Evolutionary conservation across 176 grass and related monocot genomes (phyloP).

Genomic region (Triticum urartu): DNA sequence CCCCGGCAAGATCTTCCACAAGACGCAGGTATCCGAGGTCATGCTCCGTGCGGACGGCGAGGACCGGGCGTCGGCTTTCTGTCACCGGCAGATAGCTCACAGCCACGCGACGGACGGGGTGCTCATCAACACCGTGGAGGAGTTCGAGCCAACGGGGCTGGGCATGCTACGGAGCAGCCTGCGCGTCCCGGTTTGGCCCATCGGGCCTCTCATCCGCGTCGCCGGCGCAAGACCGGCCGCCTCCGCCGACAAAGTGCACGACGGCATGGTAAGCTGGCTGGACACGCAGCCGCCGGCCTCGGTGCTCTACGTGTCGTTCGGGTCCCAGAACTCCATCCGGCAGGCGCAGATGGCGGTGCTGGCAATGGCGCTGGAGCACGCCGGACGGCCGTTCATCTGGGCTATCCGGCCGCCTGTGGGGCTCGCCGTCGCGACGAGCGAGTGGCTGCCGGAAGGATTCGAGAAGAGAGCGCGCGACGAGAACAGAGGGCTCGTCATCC

Average conservation of each 20-base stretch:
- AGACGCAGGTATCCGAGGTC: conserved; percentile 4
- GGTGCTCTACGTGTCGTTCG: conserved; percentile 34
- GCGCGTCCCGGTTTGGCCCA: conserved; percentile 12
- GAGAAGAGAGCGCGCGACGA: conserved; percentile 4
- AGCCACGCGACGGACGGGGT: not conserved
- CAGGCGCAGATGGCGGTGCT: conserved; percentile 19
- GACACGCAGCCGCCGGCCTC: conserved; percentile 7
- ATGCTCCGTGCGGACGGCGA: not conserved
- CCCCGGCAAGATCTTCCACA: conserved; percentile 16
- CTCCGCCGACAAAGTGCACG: not conserved
- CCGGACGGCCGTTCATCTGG: conserved; percentile 26
- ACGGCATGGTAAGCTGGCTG: not conserved
- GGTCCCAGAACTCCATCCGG: conserved; percentile 15
- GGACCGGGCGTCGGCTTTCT: conserved; percentile 8
- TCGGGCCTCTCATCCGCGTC: conserved; percentile 29
- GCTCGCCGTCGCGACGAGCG: not conserved
- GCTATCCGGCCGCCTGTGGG: conserved; percentile 17
- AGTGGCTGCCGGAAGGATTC: conserved; percentile 49
- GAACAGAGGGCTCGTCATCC: not conserved
- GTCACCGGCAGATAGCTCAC: not conserved
- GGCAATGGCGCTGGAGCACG: conserved; percentile 9
- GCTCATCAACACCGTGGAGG: conserved; percentile 31
- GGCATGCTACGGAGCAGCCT: conserved; percentile 13
- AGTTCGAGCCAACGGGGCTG: conserved; percentile 19
- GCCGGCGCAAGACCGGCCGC: not conserved